Evolutionary conservation across 2,329 filamentous ascomycete species (phyloP), one percentile per base, ranked within the genome.

Genomic region (Ophiocordyceps camponoti-saundersi): DNA sequence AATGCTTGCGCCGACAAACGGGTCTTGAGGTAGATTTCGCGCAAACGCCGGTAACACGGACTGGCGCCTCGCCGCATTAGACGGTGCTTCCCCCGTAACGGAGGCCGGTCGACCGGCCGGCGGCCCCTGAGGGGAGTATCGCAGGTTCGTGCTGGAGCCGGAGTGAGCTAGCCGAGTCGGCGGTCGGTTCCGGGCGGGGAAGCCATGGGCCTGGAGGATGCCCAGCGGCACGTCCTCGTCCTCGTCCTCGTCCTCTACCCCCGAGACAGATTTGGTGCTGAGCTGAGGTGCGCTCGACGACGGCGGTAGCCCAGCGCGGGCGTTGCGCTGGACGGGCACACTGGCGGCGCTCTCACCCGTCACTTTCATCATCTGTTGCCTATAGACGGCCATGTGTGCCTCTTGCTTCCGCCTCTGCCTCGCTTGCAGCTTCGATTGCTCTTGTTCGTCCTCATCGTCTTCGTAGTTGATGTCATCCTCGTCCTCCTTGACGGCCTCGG

Each of bases 361-460:
- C 29, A 92, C 83, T 65, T 94, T 94, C 84, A 90, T 94, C 88
- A 94, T 95, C 63, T 92, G 85, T 61, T 95, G 88, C 48, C 88
- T 78, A 61, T 94, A 94, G 2, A 94, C 82, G 1, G 86, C 75
- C 70, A 95, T 81, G 60, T 92, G 86, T 13, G 88, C 88, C 62
- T 94, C 86, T 60, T 95, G 88, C 68, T 89, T 92, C 56, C 80
- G 77, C 52, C 88, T 73, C 60, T 92, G 85, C 59, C 80, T 84
- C 18, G 82, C 78, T 44, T 82, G 72, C 58, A 85, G 74, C 58
- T 73, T 82, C 26, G 79, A 77, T 57, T 84, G 85, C 57, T 93
- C 86, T 0, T 21, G 36, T 11, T 40, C n/a, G 15, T 40, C 36
- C n/a, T 40, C 36, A 11, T 40, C 36, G 18, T 40, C 80, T 39